Conservation (phyloP, 2,329 filamentous ascomycete genomes). For the Neurospora sp. region DNA sequence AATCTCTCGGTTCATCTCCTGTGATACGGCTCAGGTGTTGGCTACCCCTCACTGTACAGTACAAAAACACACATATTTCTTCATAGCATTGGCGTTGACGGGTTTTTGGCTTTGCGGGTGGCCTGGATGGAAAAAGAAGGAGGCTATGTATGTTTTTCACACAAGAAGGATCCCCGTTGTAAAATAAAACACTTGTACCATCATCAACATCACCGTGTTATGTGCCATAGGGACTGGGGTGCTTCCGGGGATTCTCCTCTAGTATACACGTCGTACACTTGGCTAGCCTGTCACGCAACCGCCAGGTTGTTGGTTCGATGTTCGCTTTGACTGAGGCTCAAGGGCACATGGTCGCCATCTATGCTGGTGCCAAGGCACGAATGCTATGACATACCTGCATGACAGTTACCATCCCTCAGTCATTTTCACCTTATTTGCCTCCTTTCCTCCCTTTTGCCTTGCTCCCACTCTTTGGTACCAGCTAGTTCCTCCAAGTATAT, state of each 20-base stretch:
- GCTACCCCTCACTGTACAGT: background rate
- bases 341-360: background rate
- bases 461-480: background rate
- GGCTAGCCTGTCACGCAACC: background rate
- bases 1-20: background rate
- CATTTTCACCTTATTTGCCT: background rate
- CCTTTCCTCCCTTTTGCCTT: background rate
- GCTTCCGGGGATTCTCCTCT: slow-evolving; percentile 5
- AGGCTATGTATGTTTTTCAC: background rate
- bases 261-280: slow-evolving; percentile 5
- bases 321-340: background rate
- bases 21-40: background rate
- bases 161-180: background rate
- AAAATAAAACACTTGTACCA: background rate
- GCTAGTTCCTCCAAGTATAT: background rate
- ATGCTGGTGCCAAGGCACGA: background rate
- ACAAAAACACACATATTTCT: slow-evolving; percentile 8
- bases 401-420: background rate
- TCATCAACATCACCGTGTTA: background rate
- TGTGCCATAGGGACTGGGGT: background rate
- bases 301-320: background rate
- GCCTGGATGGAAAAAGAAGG: slow-evolving; percentile 1
- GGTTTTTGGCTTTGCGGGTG: slow-evolving; percentile 5
- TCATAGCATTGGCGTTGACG: slow-evolving; percentile 16
- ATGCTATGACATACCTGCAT: background rate